phyloP scores from a whole-genome alignment of 179 eudicot genomes.

The Sideroxylon spinosum region DNA sequence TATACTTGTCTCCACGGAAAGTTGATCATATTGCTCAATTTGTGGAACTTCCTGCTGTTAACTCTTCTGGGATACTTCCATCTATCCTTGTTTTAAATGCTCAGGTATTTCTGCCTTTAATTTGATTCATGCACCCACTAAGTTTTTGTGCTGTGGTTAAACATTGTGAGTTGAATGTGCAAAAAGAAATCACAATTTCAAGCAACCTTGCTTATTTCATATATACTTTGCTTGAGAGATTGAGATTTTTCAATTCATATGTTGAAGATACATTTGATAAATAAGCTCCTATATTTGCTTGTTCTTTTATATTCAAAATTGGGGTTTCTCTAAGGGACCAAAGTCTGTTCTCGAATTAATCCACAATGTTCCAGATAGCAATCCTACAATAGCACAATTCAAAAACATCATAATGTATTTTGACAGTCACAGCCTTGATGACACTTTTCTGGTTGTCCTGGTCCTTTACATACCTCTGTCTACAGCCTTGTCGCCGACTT shows the following conservation, averaged over 20 bases:
- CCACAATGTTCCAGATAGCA: background rate
- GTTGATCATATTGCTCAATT: slow-evolving; percentile 87
- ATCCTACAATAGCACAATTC: background rate
- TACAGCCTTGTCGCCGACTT: background rate
- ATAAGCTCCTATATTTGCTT: background rate
- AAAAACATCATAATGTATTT: background rate
- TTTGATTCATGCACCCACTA: background rate
- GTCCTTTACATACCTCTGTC: background rate
- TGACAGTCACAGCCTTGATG: background rate
- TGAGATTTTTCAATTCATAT: background rate
- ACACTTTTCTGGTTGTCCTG: background rate
- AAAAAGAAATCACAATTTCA: background rate
- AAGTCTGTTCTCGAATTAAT: background rate
- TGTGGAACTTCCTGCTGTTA: slow-evolving; percentile 66
- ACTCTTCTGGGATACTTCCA: slow-evolving; percentile 61
- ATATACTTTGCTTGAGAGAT: background rate
- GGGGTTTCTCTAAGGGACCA: background rate
- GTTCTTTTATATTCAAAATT: background rate
- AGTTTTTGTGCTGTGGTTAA: background rate
- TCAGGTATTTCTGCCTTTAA: slow-evolving; percentile 50
- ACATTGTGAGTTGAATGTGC: background rate
- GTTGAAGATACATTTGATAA: background rate
- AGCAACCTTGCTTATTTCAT: background rate
- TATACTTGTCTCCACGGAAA: slow-evolving; percentile 79
- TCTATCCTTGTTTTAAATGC: slow-evolving; percentile 87